These are phyloP conservation scores for Claviceps citrina DNA, from an alignment of 2,329 filamentous ascomycete genomes.

Conservation along the genomic window DNA sequence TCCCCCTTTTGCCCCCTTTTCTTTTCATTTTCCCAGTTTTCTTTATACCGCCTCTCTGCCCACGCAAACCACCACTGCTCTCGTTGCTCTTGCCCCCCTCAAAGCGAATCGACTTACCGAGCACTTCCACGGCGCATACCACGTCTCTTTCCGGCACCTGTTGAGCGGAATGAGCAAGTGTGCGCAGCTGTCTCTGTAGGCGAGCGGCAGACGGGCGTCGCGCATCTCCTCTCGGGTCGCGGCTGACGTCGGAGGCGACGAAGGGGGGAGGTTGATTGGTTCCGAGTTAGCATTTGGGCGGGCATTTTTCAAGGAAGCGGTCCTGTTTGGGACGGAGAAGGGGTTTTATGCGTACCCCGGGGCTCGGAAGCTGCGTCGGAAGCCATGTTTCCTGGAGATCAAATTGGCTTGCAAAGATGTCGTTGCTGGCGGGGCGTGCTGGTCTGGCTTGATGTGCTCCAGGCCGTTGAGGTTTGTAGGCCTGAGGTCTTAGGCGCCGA, in stretches of 20 bases:
- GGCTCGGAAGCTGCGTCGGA: conserved; percentile 22
- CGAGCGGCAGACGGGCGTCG: conserved; percentile 70
- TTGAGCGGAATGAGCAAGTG: conserved; percentile 91
- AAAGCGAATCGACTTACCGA: conserved; percentile 44
- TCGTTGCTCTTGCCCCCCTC: too few species aligned
- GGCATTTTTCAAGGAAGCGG: too few species aligned
- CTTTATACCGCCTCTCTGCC: too few species aligned
- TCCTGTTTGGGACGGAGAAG: too few species aligned
- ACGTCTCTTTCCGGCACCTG: conserved; percentile 79
- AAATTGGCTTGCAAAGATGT: conserved; percentile 19
- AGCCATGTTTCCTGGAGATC: conserved; percentile 20
- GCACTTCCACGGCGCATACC: conserved; percentile 96
- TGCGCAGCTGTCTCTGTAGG: conserved; percentile 92
- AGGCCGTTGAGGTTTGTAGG: too few species aligned
- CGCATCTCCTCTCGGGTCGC: conserved; percentile 88
- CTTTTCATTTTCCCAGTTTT: background rate
- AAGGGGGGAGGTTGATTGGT: too few species aligned
- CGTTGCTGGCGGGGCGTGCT: conserved; percentile 13
- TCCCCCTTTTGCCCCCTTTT: background rate
- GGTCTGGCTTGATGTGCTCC: too few species aligned
- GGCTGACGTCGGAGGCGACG: conserved; percentile 26
- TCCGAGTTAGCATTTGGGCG: too few species aligned
- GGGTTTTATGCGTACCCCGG: conserved; percentile 19
- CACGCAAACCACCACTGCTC: too few species aligned
- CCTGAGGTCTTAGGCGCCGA: conserved; percentile 13